Conservation (phyloP, 768 basidiomycete species). For the Suillus cothurnatus region DNA sequence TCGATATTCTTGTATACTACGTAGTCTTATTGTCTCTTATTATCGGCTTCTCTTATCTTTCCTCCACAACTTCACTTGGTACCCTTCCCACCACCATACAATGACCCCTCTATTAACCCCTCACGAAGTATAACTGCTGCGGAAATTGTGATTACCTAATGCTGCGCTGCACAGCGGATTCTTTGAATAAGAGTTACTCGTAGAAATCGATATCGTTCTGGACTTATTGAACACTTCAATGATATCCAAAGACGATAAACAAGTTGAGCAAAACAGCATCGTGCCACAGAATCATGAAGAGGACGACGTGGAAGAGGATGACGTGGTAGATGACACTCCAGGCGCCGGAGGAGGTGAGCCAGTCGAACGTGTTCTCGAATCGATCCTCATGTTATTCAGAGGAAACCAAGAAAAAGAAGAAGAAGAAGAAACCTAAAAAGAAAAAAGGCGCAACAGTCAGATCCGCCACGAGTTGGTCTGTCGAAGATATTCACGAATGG, state of each 20-base stretch:
- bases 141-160: neutral
- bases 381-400: conserved; percentile 2
- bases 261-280: conserved; percentile 16
- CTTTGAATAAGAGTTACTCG: neutral
- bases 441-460: conserved; percentile 81
- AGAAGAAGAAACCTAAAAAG: conserved; percentile 91
- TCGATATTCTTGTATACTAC: conserved; percentile 13
- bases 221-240: conserved; percentile 9
- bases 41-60: neutral
- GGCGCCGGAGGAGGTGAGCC: conserved; percentile 33
- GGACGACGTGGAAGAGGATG: conserved; percentile 38
- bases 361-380: neutral
- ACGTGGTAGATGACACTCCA: conserved; percentile 24
- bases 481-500: conserved; percentile 87
- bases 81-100: neutral
- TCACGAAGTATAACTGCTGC: neutral
- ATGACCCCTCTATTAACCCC: neutral
- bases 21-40: neutral
- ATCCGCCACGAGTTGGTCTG: conserved; percentile 88
- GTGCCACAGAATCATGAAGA: conserved; percentile 21
- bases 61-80: neutral
- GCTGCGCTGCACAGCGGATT: neutral
- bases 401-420: conserved; percentile 80
- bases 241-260: conserved; percentile 20
- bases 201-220: neutral